Conservation (phyloP, 2,329 filamentous ascomycete species). For the Botrytis porri region DNA sequence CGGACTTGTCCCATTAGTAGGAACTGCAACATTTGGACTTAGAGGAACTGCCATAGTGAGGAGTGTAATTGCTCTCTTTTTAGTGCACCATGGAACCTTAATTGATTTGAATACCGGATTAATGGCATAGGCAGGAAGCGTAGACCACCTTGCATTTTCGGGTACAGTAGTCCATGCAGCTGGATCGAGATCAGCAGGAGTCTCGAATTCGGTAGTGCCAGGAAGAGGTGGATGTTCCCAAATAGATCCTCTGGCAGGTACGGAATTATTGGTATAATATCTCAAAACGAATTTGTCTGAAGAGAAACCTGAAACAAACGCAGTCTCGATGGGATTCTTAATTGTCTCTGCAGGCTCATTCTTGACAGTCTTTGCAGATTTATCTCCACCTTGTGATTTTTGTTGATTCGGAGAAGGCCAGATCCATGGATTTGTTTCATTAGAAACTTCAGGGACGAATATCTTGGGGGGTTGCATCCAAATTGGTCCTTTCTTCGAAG, state of each 20-base stretch:
- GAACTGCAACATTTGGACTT: neutral
- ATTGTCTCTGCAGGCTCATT: neutral
- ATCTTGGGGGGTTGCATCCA: neutral
- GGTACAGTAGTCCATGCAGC: neutral
- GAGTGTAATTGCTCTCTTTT: neutral
- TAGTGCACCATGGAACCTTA: neutral
- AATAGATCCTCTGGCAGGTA: neutral
- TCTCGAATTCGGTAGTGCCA: neutral
- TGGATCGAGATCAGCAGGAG: neutral
- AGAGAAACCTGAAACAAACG: fast-evolving
- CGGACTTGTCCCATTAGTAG: neutral
- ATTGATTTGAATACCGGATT: neutral
- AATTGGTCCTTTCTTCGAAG: neutral
- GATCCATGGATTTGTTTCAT: neutral
- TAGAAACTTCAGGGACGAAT: neutral
- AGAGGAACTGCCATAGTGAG: neutral
- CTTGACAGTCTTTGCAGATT: neutral
- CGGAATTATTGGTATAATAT: neutral
- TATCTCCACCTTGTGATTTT: neutral
- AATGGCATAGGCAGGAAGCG: neutral
- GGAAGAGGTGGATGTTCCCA: constrained; percentile 4
- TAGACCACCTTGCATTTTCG: constrained; percentile 7
- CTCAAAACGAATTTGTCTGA: neutral
- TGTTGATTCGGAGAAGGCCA: neutral
- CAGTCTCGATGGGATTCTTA: neutral